Conservation (phyloP, 2,329 filamentous ascomycete genomes). For the Dothistroma pini region DNA sequence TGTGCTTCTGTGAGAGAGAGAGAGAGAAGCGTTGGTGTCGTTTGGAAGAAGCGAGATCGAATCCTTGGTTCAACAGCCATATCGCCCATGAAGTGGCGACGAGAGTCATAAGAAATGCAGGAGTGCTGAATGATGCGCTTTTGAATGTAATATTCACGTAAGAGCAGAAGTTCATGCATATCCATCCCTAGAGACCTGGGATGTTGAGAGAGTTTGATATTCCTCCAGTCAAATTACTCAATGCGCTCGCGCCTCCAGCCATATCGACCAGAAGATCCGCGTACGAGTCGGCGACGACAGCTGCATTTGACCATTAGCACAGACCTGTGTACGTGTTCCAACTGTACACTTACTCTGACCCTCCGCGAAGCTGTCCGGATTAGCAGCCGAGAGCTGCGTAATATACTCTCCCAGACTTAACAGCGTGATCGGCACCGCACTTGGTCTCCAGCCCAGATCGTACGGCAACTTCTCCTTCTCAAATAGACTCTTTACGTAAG, state of each 20-base stretch:
- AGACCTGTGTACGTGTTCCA: too few relatives aligned
- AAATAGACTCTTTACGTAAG: conserved; percentile 28
- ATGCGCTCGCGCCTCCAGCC: conserved; percentile 4
- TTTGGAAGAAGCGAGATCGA: too few relatives aligned
- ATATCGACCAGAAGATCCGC: not conserved
- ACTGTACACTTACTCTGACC: conserved; percentile 1
- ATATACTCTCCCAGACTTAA: conserved; percentile 9
- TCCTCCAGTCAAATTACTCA: conserved; percentile 8
- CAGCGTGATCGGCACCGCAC: conserved; percentile 12
- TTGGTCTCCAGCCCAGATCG: conserved; percentile 31
- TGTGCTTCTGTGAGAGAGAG: not conserved
- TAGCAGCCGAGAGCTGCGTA: conserved; percentile 12
- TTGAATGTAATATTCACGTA: too few relatives aligned
- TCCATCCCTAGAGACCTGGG: conserved; percentile 4
- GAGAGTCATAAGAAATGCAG: not conserved
- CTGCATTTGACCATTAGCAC: not conserved
- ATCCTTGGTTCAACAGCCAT: not conserved
- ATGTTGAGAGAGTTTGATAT: conserved; percentile 9
- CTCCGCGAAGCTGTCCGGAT: conserved; percentile 9
- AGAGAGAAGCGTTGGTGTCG: not conserved
- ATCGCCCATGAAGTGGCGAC: not conserved
- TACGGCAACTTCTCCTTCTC: conserved; percentile 33
- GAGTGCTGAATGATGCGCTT: not conserved
- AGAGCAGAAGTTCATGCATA: not conserved
- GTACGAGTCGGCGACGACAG: conserved; percentile 7